A percentile compares a stretch with the other conserved stretches of the same genome.
phyloP scores from a whole-genome alignment of 2,329 filamentous ascomycete species.

The Fusarium nanum region DNA sequence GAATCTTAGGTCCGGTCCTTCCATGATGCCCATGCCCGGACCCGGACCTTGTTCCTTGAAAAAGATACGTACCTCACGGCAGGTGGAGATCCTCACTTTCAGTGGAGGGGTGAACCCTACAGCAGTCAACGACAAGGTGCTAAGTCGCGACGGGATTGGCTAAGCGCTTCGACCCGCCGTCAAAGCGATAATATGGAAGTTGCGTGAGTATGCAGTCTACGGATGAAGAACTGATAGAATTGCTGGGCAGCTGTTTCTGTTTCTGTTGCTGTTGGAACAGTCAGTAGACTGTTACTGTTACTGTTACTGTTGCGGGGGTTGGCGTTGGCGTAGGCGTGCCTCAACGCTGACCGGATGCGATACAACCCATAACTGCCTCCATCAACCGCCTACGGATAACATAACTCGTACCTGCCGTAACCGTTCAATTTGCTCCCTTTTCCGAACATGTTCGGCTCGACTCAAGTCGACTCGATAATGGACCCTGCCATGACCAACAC shows the following conservation, averaged over 20 bases:
- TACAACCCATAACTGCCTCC: slow-evolving; percentile 9
- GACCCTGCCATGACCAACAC: background rate
- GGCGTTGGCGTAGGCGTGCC: slow-evolving; percentile 25
- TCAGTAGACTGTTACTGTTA: background rate
- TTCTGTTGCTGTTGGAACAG: background rate
- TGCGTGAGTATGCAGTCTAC: background rate
- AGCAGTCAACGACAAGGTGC: background rate
- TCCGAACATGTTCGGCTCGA: background rate
- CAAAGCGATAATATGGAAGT: slow-evolving; percentile 32
- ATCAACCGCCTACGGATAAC: background rate
- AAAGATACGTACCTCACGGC: background rate
- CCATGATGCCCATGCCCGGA: background rate
- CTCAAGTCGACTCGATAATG: background rate
- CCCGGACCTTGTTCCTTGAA: background rate
- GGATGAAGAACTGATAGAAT: slow-evolving; percentile 5
- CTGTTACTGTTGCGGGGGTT: slow-evolving; percentile 6
- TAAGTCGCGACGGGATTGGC: slow-evolving; percentile 26
- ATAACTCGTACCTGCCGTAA: background rate
- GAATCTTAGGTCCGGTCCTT: background rate
- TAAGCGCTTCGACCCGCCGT: slow-evolving; percentile 27
- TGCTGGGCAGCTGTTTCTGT: background rate
- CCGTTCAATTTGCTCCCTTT: background rate
- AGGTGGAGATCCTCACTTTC: background rate
- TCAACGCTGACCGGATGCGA: slow-evolving; percentile 42
- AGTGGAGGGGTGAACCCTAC: slow-evolving; percentile 14